phyloP scores from a whole-genome alignment of 2,329 filamentous ascomycete species.

The Epicoccum sorghinum region DNA sequence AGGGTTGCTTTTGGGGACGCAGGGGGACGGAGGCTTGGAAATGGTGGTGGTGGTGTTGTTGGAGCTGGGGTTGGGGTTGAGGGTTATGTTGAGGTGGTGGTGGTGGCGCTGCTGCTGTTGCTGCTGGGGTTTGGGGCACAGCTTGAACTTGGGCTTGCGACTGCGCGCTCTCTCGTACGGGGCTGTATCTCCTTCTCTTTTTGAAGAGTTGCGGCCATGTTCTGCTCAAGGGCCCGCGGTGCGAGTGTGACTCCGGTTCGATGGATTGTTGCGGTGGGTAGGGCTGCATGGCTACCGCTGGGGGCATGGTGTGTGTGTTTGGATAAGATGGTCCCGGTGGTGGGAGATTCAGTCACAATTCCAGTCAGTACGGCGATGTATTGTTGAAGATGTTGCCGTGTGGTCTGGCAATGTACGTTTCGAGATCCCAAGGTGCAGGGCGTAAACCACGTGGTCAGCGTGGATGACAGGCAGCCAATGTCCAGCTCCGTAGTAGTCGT shows the following conservation, averaged over 20 bases:
- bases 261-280: conserved; percentile 21
- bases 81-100: background rate
- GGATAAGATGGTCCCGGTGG: background rate
- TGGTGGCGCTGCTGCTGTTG: background rate
- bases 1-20: conserved; percentile 23
- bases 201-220: conserved; percentile 42
- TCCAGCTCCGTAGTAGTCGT: background rate
- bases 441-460: background rate
- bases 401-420: background rate
- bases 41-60: conserved; percentile 10
- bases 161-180: conserved; percentile 34
- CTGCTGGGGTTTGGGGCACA: background rate
- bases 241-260: conserved; percentile 28
- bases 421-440: background rate
- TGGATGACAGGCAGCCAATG: conserved; percentile 6
- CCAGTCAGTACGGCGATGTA: background rate
- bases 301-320: conserved; percentile 1
- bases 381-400: background rate
- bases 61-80: conserved; percentile 11
- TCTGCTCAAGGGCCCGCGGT: conserved; percentile 36
- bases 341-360: background rate
- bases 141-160: conserved; percentile 18
- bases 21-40: conserved; percentile 23
- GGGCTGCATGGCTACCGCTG: conserved; percentile 30
- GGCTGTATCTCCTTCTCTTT: conserved; percentile 40